Conservation (phyloP, 768 basidiomycete genomes). For the Peribolospora kevripleyi region DNA sequence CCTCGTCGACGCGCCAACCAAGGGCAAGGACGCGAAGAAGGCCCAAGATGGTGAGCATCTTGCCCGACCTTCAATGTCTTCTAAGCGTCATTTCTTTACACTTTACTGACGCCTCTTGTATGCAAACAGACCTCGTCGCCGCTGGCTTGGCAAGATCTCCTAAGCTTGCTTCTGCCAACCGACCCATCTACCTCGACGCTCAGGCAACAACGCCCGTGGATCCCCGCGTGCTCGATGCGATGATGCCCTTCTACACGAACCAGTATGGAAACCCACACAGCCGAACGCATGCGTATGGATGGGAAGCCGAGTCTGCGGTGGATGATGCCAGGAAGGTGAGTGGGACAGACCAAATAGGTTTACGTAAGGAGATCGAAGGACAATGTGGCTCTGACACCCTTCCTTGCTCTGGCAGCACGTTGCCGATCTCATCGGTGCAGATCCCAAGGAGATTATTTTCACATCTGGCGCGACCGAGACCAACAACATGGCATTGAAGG, state of each 20-base stretch:
- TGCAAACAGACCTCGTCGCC: too few species aligned
- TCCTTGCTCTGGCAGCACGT: slow-evolving; percentile 34
- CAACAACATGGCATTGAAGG: slow-evolving; percentile 95
- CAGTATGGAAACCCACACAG: slow-evolving; percentile 96
- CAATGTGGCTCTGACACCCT: neutral
- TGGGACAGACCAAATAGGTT: neutral
- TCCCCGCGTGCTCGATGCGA: slow-evolving; percentile 83
- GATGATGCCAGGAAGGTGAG: slow-evolving; percentile 67
- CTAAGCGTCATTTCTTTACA: too few species aligned
- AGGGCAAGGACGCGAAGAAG: too few species aligned
- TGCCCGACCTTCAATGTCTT: too few species aligned
- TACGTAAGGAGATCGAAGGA: neutral
- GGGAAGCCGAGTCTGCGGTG: slow-evolving; percentile 90
- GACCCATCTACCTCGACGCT: slow-evolving; percentile 79
- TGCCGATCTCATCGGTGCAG: slow-evolving; percentile 78
- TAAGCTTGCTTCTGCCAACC: slow-evolving; percentile 8
- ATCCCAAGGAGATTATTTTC: slow-evolving; percentile 84
- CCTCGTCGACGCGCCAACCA: too few species aligned
- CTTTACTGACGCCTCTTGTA: too few species aligned
- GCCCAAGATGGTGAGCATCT: too few species aligned
- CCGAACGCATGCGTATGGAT: slow-evolving; percentile 94
- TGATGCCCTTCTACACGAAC: slow-evolving; percentile 86
- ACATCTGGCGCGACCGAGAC: slow-evolving; percentile 95
- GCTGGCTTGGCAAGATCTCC: too few species aligned
- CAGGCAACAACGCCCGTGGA: slow-evolving; percentile 95